phyloP scores from a whole-genome alignment of 2,329 filamentous ascomycete species.

The Ascochyta rabiei region DNA sequence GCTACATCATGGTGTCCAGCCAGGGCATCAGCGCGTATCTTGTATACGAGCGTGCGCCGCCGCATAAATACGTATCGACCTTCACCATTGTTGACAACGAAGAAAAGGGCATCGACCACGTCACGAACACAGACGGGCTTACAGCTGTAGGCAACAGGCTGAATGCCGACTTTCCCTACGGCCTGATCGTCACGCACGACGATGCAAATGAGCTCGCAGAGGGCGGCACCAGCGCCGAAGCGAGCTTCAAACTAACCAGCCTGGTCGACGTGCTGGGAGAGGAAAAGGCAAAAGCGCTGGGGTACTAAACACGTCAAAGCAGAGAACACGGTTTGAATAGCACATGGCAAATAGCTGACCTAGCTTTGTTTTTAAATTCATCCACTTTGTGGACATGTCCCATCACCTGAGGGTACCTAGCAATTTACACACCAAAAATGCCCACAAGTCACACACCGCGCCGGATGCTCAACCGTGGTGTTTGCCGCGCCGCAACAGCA shows the following conservation, averaged over 20 bases:
- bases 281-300: conserved; percentile 26
- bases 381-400: no score
- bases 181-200: conserved; percentile 60
- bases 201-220: conserved; percentile 59
- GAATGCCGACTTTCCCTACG: conserved; percentile 46
- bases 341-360: no score
- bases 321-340: no score
- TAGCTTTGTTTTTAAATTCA: no score
- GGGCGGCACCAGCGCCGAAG: conserved; percentile 54
- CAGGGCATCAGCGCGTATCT: conserved; percentile 62
- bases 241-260: conserved; percentile 58
- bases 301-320: conserved; percentile 16
- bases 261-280: conserved; percentile 35
- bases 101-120: conserved; percentile 54
- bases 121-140: conserved; percentile 62
- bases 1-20: conserved; percentile 60
- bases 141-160: conserved; percentile 54
- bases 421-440: no score
- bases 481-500: no score
- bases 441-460: no score
- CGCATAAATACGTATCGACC: conserved; percentile 58
- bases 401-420: no score
- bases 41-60: conserved; percentile 56
- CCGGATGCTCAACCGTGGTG: no score
- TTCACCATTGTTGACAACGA: conserved; percentile 56